These are phyloP conservation scores for Globisporangium nodosum DNA, from an alignment of 352 stramenopile genomes.

Conservation along the genomic window DNA sequence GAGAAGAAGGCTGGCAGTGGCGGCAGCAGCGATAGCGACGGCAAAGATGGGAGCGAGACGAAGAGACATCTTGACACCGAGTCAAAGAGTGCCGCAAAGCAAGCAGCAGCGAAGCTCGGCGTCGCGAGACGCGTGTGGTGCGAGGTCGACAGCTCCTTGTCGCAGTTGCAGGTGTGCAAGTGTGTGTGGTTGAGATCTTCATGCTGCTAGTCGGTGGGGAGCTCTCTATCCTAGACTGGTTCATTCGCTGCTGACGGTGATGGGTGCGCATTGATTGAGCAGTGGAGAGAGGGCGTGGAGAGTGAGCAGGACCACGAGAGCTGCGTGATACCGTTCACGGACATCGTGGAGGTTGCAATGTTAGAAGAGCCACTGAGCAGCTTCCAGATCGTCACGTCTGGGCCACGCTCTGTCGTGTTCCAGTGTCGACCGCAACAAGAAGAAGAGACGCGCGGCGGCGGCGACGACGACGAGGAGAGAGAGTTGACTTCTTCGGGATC, in stretches of 20 bases:
- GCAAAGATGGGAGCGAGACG: background rate
- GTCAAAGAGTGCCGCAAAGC: background rate
- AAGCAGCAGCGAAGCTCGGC: conserved; percentile 15
- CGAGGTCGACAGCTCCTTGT: conserved; percentile 40
- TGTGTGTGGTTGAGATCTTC: background rate
- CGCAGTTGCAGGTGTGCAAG: conserved; percentile 22
- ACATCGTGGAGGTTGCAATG: conserved; percentile 24
- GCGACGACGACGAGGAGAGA: conserved; percentile 3
- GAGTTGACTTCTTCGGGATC: background rate
- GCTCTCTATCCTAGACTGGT: background rate
- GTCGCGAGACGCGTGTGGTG: conserved; percentile 45
- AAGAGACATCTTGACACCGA: background rate
- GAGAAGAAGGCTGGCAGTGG: background rate
- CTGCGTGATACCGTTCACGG: conserved; percentile 22
- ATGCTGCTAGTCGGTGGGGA: background rate
- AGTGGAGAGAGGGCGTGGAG: conserved; percentile 34
- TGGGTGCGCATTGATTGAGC: background rate
- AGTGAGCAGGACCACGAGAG: conserved; percentile 5
- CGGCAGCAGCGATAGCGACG: background rate
- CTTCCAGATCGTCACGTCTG: conserved; percentile 35
- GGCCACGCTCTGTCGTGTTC: conserved; percentile 34
- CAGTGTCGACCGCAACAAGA: conserved; percentile 24
- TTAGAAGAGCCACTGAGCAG: conserved; percentile 17
- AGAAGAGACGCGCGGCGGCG: background rate
- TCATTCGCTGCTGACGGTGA: background rate